A percentile compares a stretch with the other conserved stretches of the same genome.
These are phyloP conservation scores for Claviceps pazoutovae DNA, from an alignment of 2,329 filamentous ascomycete genomes.

Conservation along the genomic window DNA sequence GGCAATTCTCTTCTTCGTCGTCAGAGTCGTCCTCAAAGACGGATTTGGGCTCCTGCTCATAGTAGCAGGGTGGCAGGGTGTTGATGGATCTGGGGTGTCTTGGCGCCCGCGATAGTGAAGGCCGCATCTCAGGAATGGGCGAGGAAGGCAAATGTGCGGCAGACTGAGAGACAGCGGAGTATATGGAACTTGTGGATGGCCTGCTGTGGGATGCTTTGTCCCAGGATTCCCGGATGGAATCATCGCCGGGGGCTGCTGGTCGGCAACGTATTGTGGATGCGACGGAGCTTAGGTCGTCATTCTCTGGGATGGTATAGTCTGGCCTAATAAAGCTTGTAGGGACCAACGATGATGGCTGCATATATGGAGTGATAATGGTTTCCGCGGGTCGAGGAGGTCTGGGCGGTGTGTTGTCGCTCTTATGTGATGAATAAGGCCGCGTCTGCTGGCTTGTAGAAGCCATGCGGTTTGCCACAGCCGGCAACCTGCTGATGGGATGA, in stretches of 20 bases:
- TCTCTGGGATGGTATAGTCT: neutral
- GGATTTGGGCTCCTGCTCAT: slow-evolving; percentile 15
- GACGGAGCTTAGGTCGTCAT: neutral
- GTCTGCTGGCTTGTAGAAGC: neutral
- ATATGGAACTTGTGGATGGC: slow-evolving; percentile 7
- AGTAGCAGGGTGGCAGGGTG: slow-evolving; percentile 10
- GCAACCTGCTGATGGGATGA: slow-evolving; percentile 2
- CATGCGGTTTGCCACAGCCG: neutral
- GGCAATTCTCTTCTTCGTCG: slow-evolving; percentile 22
- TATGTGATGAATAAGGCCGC: neutral
- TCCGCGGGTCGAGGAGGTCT: slow-evolving; percentile 18
- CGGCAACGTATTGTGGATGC: slow-evolving; percentile 8
- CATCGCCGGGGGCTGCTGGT: neutral
- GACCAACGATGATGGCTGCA: slow-evolving; percentile 6
- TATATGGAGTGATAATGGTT: slow-evolving; percentile 11
- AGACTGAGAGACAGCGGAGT: slow-evolving; percentile 12
- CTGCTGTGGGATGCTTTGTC: neutral
- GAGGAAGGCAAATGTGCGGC: slow-evolving; percentile 9
- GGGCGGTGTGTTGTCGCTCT: slow-evolving; percentile 10
- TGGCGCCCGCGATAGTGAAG: slow-evolving; percentile 10
- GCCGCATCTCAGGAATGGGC: slow-evolving; percentile 5
- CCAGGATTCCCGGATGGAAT: neutral
- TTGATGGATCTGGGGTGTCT: slow-evolving; percentile 15
- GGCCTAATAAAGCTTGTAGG: slow-evolving; percentile 1
- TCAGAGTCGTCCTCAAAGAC: slow-evolving; percentile 37